phyloP scores from a whole-genome alignment of 2,329 filamentous ascomycete species.

The Calonectria multiphialidica region DNA sequence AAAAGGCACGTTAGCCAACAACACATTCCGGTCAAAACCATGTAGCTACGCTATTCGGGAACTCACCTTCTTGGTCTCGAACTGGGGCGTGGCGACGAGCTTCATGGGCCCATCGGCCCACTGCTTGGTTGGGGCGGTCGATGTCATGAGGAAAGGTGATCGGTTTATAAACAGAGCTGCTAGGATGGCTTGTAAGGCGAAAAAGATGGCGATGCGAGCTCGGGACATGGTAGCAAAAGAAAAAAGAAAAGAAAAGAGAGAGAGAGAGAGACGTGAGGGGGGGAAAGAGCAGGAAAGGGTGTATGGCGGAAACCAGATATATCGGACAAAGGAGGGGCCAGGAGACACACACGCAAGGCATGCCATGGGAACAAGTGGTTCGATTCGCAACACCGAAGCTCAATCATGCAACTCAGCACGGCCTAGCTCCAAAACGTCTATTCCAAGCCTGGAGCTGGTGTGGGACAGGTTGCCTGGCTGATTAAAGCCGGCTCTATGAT shows the following conservation, averaged over 20 bases:
- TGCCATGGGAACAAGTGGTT: slow-evolving; percentile 20
- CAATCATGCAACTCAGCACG: slow-evolving; percentile 23
- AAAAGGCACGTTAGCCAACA: neutral
- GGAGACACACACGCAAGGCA: neutral
- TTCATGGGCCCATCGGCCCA: slow-evolving; percentile 70
- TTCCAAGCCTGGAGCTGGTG: slow-evolving; percentile 19
- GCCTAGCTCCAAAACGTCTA: slow-evolving; percentile 9
- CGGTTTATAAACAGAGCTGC: slow-evolving; percentile 48
- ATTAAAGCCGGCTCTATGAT: slow-evolving; percentile 25
- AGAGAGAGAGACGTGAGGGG: neutral
- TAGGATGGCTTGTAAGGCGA: slow-evolving; percentile 46
- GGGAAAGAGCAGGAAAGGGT: neutral
- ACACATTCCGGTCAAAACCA: neutral
- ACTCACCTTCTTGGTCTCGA: slow-evolving; percentile 62
- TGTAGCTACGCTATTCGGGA: neutral
- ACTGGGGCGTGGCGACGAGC: slow-evolving; percentile 66
- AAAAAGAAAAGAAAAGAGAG: neutral
- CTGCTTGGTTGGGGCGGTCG: slow-evolving; percentile 42
- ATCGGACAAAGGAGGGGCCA: slow-evolving; percentile 11
- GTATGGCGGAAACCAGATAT: slow-evolving; percentile 11
- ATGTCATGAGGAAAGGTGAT: slow-evolving; percentile 51
- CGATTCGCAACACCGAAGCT: slow-evolving; percentile 25
- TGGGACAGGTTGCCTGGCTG: slow-evolving; percentile 22
- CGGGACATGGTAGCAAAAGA: slow-evolving; percentile 35
- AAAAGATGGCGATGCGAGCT: slow-evolving; percentile 38